These are phyloP conservation scores for Plantago ovata DNA, from an alignment of 257 asterid species.

Conservation along the genomic window DNA sequence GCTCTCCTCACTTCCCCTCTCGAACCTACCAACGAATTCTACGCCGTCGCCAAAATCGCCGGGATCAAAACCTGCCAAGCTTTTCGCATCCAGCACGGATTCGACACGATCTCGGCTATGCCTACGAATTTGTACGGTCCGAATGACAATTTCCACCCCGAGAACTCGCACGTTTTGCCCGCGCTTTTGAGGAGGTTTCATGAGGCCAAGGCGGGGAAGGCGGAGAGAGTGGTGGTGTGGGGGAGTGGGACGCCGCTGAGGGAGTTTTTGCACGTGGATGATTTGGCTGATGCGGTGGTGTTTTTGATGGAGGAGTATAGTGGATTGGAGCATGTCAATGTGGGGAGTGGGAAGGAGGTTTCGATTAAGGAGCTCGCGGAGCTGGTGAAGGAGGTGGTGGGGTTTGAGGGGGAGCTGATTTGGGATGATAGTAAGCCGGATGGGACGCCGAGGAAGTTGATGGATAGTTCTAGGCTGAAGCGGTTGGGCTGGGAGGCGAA, in stretches of 20 bases:
- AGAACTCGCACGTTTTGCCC: conserved; percentile 92
- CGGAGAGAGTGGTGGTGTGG: conserved; percentile 79
- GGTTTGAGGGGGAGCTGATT: conserved; percentile 67
- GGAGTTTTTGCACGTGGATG: conserved; percentile 90
- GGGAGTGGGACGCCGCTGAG: conserved; percentile 88
- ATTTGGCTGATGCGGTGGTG: conserved; percentile 74
- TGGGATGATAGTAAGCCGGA: conserved; percentile 93
- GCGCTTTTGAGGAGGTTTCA: conserved; percentile 80
- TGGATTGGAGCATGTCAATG: conserved; percentile 82
- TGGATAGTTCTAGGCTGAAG: conserved; percentile 84
- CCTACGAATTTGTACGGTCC: conserved; percentile 83
- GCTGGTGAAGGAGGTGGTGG: conserved; percentile 83
- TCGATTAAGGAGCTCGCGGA: conserved; percentile 81
- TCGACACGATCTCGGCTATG: conserved; percentile 85
- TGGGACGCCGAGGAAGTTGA: conserved; percentile 95
- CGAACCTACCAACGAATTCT: conserved; percentile 91
- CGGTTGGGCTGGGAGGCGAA: conserved; percentile 82
- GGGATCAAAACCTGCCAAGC: conserved; percentile 95
- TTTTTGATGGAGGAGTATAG: conserved; percentile 69
- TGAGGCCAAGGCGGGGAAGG: conserved; percentile 51
- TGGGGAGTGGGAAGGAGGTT: conserved; percentile 92
- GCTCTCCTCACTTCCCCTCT: conserved; percentile 75
- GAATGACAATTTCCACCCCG: conserved; percentile 81
- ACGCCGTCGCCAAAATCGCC: conserved; percentile 84
- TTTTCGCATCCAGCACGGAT: conserved; percentile 60